Base-by-base conservation (phyloP, 2,329 filamentous ascomycete genomes). In the Epichloe aotearoae region DNA sequence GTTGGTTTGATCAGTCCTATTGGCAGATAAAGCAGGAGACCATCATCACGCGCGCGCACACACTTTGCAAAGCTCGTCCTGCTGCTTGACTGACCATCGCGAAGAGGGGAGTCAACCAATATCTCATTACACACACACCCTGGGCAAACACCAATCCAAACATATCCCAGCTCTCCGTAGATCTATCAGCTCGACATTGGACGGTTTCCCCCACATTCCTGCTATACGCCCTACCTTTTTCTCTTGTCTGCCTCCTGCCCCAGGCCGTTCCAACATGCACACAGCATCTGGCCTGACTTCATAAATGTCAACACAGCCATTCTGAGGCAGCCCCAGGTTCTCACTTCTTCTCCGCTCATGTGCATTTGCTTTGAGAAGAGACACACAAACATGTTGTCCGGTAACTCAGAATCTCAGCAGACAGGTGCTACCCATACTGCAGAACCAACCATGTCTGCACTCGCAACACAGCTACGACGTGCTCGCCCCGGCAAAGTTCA, bases 401-500 rank as follows among this genome's bases (percentile, higher is more conserved):
- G 54, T 55, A 57, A 53, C 55, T 52, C 58, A 56, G 59, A 59
- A 51, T 49, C 53, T 49, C 60, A 56, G 50, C 54, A 54, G 49
- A 59, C 58, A 52, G 52, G 53, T 49, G 57, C 55, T 50, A 55
- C 55, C 47, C 54, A 54, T 47, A 49, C 54, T 52, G 54, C 59
- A 53, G 57, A 69, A 57, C 61, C 64, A 58, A 62, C 62, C 60
- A 73, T 75, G 70, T 63, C 70, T 56, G 64, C 68, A 51, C 66
- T 72, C 50, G 61, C 69, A 40, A 57, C 64, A 46, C 66, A 68
- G 51, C 57, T 66, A 50, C 67, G 69, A 57, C 69, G 68, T 52
- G 61, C 67, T 52, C 70, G 73, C 61, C 73, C 73, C 46, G 66
- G 66, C 57, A 68, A 69, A 53, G 69, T 77, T 50, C 73, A 75